Evolutionary conservation across 495 filamentous ascomycete species (phyloP).

Genomic region (Penicillium robsamsonii): DNA sequence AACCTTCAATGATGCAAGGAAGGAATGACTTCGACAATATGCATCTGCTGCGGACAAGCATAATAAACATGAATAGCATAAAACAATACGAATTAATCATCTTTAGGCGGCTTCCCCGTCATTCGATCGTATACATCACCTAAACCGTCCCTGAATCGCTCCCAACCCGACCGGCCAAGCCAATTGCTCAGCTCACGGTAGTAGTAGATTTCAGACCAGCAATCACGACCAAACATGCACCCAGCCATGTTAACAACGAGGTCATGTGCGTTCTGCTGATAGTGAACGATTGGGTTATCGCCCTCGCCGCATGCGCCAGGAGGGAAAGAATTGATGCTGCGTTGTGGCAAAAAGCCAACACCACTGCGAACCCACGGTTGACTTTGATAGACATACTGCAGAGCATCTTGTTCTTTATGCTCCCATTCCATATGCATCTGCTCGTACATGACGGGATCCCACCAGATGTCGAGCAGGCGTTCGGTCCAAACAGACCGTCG

Average conservation of each 20-base stretch:
- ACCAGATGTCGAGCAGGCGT: constrained; percentile 92
- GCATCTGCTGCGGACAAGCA: background rate
- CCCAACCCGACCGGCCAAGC: constrained; percentile 79
- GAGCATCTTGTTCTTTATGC: constrained; percentile 94
- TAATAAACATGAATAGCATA: background rate
- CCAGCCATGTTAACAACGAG: constrained; percentile 99
- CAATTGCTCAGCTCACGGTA: constrained; percentile 85
- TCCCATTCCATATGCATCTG: constrained; percentile 99
- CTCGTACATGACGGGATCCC: constrained; percentile 97
- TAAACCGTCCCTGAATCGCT: constrained; percentile 49
- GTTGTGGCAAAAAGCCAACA: constrained; percentile 86
- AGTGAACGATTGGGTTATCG: constrained; percentile 76
- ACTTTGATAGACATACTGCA: constrained; percentile 86
- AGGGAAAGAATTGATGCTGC: constrained; percentile 92
- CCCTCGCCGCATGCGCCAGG: constrained; percentile 80
- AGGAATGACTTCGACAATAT: background rate
- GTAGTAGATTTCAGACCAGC: constrained; percentile 95
- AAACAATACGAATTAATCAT: background rate
- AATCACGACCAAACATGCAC: constrained; percentile 94
- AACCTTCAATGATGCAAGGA: background rate
- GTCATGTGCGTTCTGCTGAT: constrained; percentile 78
- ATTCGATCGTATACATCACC: constrained; percentile 25
- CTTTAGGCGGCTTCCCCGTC: background rate
- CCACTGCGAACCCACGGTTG: constrained; percentile 92
- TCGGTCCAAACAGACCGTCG: constrained; percentile 84